Evolutionary conservation across 495 filamentous ascomycete species (phyloP).

Genomic region (Penicillium waksmanii): DNA sequence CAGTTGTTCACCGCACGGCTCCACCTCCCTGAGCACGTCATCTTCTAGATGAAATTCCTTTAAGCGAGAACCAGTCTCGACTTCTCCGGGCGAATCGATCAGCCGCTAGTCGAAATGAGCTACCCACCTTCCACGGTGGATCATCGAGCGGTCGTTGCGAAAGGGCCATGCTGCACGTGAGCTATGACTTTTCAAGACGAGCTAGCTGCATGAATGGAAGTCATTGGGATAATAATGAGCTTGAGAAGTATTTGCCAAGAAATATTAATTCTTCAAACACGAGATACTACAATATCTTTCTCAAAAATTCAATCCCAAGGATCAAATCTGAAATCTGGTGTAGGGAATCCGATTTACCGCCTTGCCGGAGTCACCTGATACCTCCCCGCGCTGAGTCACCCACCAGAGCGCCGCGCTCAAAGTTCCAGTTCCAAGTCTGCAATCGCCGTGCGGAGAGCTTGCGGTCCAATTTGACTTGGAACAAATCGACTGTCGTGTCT

Average conservation of each 20-base stretch:
- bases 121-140: conserved; percentile 15
- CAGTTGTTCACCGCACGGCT: not conserved
- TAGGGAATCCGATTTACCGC: not conserved
- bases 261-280: too few relatives aligned
- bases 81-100: not conserved
- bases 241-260: not conserved
- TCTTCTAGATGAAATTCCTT: conserved; percentile 3
- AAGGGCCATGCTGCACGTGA: not conserved
- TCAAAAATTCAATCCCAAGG: too few relatives aligned
- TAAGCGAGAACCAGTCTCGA: conserved; percentile 7
- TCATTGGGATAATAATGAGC: not conserved
- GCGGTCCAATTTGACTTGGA: conserved; percentile 6
- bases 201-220: not conserved
- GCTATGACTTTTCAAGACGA: not conserved
- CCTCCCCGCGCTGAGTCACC: conserved; percentile 23
- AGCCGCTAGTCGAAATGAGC: conserved; percentile 8
- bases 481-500: conserved; percentile 8
- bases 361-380: conserved; percentile 14
- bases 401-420: conserved; percentile 3
- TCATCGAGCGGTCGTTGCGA: conserved; percentile 8
- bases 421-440: conserved; percentile 14
- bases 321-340: too few relatives aligned
- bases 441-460: conserved; percentile 16
- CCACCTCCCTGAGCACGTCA: conserved; percentile 4
- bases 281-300: too few relatives aligned